These are phyloP conservation scores for Pyrus bretschneideri DNA, from an alignment of 306 rosid species.

Conservation along the genomic window DNA sequence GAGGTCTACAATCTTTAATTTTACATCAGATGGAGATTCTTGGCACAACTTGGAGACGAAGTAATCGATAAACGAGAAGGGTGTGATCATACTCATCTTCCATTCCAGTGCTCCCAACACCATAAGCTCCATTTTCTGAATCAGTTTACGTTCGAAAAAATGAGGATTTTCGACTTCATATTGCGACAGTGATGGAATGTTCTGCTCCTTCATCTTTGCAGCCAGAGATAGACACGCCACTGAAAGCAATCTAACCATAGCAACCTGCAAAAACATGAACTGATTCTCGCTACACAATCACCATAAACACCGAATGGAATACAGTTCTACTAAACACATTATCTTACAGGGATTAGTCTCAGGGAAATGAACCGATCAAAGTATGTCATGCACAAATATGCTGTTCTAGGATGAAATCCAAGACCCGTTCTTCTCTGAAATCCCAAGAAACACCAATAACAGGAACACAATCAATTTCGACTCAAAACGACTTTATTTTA, in stretches of 20 bases:
- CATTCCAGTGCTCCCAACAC: constrained; percentile 67
- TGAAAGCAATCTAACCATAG: constrained; percentile 48
- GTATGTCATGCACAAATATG: constrained; percentile 69
- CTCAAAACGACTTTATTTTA: neutral
- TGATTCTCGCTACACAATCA: neutral
- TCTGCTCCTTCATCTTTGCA: constrained; percentile 72
- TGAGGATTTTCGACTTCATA: constrained; percentile 44
- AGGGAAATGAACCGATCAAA: constrained; percentile 69
- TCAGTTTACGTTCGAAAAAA: constrained; percentile 34
- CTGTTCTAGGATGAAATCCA: constrained; percentile 69
- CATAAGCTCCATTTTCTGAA: constrained; percentile 73
- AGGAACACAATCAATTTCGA: neutral
- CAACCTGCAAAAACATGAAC: neutral
- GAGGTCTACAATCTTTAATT: constrained; percentile 31
- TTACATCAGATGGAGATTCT: constrained; percentile 31
- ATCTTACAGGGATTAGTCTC: constrained; percentile 51
- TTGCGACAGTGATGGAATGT: constrained; percentile 43
- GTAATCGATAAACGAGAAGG: constrained; percentile 61
- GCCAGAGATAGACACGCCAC: constrained; percentile 72
- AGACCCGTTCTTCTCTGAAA: constrained; percentile 53
- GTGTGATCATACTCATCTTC: constrained; percentile 54
- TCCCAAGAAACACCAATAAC: neutral
- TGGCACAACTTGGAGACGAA: constrained; percentile 43
- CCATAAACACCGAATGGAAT: neutral
- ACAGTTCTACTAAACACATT: neutral